phyloP scores from a whole-genome alignment of 2,329 filamentous ascomycete species.

The Diaporthe ampelina region DNA sequence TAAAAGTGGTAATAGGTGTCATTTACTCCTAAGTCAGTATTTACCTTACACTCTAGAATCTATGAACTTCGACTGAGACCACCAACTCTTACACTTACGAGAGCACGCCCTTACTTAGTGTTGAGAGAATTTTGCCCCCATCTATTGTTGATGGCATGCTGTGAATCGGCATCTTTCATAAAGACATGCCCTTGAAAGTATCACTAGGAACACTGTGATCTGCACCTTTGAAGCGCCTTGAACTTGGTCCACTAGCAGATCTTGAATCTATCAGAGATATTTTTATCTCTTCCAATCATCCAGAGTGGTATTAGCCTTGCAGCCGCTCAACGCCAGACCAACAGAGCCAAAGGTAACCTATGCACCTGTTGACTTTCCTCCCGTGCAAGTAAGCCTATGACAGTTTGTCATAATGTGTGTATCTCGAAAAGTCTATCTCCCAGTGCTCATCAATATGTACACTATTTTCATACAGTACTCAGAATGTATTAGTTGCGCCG shows the following conservation, averaged over 20 bases:
- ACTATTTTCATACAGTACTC: slow-evolving; percentile 36
- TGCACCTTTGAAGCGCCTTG: background rate
- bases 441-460: slow-evolving; percentile 33
- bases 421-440: slow-evolving; percentile 16
- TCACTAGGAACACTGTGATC: background rate
- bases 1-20: too few relatives aligned
- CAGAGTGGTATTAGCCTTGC: background rate
- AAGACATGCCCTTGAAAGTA: background rate
- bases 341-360: background rate
- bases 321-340: background rate
- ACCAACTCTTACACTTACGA: too few relatives aligned
- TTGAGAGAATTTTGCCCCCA: too few relatives aligned
- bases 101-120: too few relatives aligned
- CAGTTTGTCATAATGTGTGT: slow-evolving; percentile 11
- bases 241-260: background rate
- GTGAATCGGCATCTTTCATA: too few relatives aligned
- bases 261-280: background rate
- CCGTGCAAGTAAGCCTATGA: background rate
- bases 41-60: too few relatives aligned
- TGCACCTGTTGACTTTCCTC: too few relatives aligned
- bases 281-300: background rate
- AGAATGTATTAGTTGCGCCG: slow-evolving; percentile 35
- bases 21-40: too few relatives aligned
- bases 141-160: too few relatives aligned
- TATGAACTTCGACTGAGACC: too few relatives aligned